phyloP scores from a whole-genome alignment of 257 asterid species.

The Solanum arcanum region DNA sequence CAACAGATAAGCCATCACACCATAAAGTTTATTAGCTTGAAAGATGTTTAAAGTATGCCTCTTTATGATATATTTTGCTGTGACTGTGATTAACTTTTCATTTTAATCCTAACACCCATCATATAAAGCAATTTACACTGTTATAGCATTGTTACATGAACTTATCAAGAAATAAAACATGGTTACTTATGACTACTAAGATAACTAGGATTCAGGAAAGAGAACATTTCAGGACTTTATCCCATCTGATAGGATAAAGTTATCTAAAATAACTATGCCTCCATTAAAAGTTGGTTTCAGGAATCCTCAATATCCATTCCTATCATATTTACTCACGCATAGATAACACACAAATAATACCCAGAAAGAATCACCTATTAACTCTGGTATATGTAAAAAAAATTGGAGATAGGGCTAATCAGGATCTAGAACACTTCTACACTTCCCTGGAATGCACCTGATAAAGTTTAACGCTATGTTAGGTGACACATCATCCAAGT shows the following conservation, averaged over 20 bases:
- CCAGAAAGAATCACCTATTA: background rate
- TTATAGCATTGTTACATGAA: background rate
- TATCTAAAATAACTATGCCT: background rate
- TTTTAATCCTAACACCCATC: background rate
- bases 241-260: background rate
- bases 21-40: background rate
- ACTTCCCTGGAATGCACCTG: background rate
- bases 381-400: background rate
- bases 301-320: background rate
- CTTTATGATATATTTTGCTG: background rate
- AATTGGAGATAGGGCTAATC: background rate
- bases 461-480: background rate
- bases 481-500: background rate
- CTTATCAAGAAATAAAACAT: background rate
- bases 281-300: background rate
- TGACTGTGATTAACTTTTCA: background rate
- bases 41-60: background rate
- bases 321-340: background rate
- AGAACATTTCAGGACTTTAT: background rate
- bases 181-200: background rate
- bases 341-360: background rate
- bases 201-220: background rate
- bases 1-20: background rate
- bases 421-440: background rate
- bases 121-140: background rate